Evolutionary conservation across 1,284 basidiomycete species (phyloP).

Genomic region (Hymenochaete sp.): DNA sequence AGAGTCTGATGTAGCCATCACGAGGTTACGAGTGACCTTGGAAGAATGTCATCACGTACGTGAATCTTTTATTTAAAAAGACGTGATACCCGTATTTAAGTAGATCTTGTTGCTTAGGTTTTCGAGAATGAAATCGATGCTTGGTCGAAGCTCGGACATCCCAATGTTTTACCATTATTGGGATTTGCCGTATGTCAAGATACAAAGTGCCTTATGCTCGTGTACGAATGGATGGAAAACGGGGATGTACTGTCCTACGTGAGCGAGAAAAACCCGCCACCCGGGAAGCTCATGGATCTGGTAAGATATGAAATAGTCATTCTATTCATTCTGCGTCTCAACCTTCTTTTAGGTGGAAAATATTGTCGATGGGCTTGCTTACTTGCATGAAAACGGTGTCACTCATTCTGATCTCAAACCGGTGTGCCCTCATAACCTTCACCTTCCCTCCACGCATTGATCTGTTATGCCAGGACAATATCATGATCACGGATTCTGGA

Average conservation of each 20-base stretch:
- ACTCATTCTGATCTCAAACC: slow-evolving; percentile 11
- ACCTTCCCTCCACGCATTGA: neutral
- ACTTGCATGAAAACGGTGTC: slow-evolving; percentile 7
- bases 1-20: too few species aligned
- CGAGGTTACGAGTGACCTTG: too few species aligned
- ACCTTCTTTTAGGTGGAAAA: neutral
- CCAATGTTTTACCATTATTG: slow-evolving; percentile 11
- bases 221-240: slow-evolving; percentile 13
- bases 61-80: too few species aligned
- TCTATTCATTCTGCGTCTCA: neutral
- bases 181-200: slow-evolving; percentile 3
- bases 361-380: slow-evolving; percentile 5
- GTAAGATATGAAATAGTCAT: neutral
- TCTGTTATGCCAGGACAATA: slow-evolving; percentile 4
- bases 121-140: slow-evolving; percentile 10
- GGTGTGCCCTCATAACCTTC: neutral
- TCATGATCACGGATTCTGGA: neutral
- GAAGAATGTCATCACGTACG: too few species aligned
- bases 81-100: too few species aligned
- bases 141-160: slow-evolving; percentile 10
- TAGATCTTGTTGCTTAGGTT: too few species aligned
- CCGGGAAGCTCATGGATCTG: neutral
- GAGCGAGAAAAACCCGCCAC: neutral
- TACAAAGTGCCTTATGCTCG: neutral
- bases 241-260: neutral